Base-by-base conservation (phyloP, 2,329 filamentous ascomycete genomes). In the Colletotrichum ledebouriae region DNA sequence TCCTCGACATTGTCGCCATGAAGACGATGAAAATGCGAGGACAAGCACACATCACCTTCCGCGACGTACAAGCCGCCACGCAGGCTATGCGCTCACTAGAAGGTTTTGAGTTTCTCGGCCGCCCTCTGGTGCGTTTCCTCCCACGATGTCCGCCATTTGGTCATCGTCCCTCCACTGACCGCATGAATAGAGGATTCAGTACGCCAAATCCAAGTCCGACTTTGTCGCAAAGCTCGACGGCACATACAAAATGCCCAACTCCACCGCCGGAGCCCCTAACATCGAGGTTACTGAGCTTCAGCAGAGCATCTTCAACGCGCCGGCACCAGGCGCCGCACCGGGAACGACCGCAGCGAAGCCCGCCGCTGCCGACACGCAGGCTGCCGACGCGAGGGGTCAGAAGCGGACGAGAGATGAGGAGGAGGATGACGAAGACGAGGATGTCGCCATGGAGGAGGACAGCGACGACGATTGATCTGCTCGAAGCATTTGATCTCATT, bases 1-100 rank as follows among this genome's bases (percentile, higher is more conserved):
- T 99, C 15, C 88, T 99, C 67, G 96, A 99, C 77, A 89, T 99
- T 20, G 92, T 98, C 56, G 93, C 93, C 34, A 85, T 98, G 73
- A 97, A 94, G 82, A 97, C 93, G 1, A 86, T 86, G 78, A 94
- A 94, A 82, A 98, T 98, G 94, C 91, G 96, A 57, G 96, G 96
- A 3, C 96, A 99, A 81, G 96, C 96, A 70, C 96, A 98, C 76
- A 84, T 99, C 69, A 92, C 96, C 13, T 98, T 94, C 78, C 89
- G 93, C 67, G 95, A 99, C 78, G 85, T 95, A 39, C 92, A 97
- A 73, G 90, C 93, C n/a, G 94, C 94, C 59, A 97, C 94, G 25
- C 94, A 97, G 77, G 96, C 96, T 2, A 93, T 99, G 93, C 86
- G 95, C 72, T 90, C 93, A 11, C 83, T 98, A 55, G 92, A 98